phyloP scores from a whole-genome alignment of 305 asterid genomes.

The Rubia tinctorum region DNA sequence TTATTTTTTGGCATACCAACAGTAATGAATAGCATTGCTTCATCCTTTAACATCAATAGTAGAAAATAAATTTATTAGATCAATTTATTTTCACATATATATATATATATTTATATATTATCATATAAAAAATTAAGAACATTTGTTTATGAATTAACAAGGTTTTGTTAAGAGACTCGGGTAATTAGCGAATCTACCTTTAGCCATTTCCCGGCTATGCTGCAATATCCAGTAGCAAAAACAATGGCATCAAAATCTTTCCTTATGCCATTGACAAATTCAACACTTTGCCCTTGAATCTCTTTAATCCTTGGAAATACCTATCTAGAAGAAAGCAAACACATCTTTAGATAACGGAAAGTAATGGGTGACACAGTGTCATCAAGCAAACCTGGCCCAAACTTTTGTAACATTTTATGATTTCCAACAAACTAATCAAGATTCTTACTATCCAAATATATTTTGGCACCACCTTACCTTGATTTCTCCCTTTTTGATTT shows the following conservation, averaged over 20 bases:
- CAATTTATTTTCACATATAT: neutral
- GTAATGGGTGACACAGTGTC: neutral
- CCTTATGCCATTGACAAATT: conserved; percentile 28
- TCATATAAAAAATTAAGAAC: neutral
- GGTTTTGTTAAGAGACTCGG: neutral
- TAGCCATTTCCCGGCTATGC: conserved; percentile 49
- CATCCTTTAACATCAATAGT: conserved; percentile 26
- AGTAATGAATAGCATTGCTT: conserved; percentile 33
- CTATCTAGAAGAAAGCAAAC: conserved; percentile 13
- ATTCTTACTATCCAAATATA: neutral
- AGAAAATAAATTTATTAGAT: no score
- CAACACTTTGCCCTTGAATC: conserved; percentile 20
- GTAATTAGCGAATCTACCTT: conserved; percentile 23
- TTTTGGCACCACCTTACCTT: conserved; percentile 19
- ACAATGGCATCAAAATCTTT: conserved; percentile 33
- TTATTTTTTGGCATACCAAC: conserved; percentile 40
- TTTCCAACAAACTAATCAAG: no score
- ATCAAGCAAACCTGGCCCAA: no score
- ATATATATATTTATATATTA: no score
- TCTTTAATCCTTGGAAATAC: conserved; percentile 28
- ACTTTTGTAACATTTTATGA: no score
- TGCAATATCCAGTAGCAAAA: conserved; percentile 51
- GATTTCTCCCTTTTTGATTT: conserved; percentile 32
- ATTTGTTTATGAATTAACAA: neutral
- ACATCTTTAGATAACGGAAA: neutral